A percentile compares a stretch with the other conserved stretches of the same genome.
Conservation (phyloP, 139 green algal species). For the Edaphochlamys debaryana region DNA sequence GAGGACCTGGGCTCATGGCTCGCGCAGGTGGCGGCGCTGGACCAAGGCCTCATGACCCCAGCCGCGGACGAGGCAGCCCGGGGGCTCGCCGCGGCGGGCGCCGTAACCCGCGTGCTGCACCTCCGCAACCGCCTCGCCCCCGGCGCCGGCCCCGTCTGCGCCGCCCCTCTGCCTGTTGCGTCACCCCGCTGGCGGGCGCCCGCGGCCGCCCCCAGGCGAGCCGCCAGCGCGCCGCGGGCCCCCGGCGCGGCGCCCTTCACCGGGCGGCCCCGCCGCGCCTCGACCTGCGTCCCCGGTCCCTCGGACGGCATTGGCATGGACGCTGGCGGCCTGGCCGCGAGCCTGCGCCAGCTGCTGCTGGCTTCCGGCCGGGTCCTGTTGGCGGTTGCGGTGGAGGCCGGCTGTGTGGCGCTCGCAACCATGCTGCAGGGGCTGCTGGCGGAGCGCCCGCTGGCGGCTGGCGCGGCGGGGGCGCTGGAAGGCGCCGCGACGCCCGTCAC, state of each 20-base stretch:
- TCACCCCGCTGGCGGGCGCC: too few relatives aligned
- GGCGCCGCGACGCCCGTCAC: slow-evolving; percentile 4
- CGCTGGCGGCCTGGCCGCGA: not conserved
- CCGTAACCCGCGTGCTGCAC: slow-evolving; percentile 1
- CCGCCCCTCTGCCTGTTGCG: too few relatives aligned
- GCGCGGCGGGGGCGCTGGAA: not conserved
- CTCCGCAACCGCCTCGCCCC: too few relatives aligned
- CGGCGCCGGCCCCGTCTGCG: too few relatives aligned
- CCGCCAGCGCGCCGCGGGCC: too few relatives aligned
- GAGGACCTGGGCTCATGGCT: slow-evolving; percentile 26
- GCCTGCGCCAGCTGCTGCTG: slow-evolving; percentile 11
- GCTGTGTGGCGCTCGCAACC: not conserved
- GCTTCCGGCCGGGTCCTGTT: slow-evolving; percentile 3
- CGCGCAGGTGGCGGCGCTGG: not conserved
- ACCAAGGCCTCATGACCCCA: not conserved
- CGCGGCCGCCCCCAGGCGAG: too few relatives aligned
- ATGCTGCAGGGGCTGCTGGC: not conserved
- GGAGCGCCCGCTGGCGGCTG: not conserved
- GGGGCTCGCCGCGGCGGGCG: not conserved
- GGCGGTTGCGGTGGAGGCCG: slow-evolving; percentile 29
- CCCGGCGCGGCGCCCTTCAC: too few relatives aligned
- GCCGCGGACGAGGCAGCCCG: not conserved
- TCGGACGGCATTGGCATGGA: too few relatives aligned
- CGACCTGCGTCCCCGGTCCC: too few relatives aligned
- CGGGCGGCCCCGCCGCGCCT: too few relatives aligned